A percentile compares a stretch with the other conserved stretches of the same genome.
Evolutionary conservation across 176 grass and related monocot species (phyloP).

Genomic region (Chloris gayana): DNA sequence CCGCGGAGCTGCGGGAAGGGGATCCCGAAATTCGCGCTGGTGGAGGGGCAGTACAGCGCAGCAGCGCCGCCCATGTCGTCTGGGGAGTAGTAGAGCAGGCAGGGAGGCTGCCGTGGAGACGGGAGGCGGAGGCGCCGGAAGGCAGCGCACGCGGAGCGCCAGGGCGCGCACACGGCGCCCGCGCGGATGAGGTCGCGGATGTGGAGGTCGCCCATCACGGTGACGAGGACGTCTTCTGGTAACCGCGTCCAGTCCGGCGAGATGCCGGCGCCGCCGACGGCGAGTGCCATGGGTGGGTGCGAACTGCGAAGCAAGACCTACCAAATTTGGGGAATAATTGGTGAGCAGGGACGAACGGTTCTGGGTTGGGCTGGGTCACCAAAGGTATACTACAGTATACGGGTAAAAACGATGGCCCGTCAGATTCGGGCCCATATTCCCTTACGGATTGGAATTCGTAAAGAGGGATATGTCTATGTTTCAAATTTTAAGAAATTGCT

Average conservation of each 20-base stretch:
- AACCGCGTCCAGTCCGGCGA: neutral
- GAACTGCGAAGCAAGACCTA: too few species aligned
- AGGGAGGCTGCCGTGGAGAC: neutral
- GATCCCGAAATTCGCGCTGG: neutral
- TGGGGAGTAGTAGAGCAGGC: neutral
- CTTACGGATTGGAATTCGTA: too few species aligned
- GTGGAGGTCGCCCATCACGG: neutral
- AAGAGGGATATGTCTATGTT: too few species aligned
- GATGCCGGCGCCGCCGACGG: neutral
- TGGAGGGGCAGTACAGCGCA: neutral
- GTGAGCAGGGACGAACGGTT: too few species aligned
- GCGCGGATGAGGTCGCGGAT: neutral
- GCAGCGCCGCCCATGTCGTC: neutral
- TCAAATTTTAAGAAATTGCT: too few species aligned
- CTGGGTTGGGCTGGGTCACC: too few species aligned
- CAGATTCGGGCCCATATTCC: too few species aligned
- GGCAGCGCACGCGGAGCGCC: neutral
- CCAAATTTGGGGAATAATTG: neutral
- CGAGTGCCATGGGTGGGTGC: neutral
- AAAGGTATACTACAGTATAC: too few species aligned
- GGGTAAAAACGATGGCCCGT: too few species aligned
- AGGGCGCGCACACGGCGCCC: constrained; percentile 9
- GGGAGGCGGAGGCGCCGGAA: neutral
- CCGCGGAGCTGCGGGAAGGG: neutral
- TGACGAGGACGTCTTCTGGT: neutral